A percentile compares a stretch with the other conserved stretches of the same genome.
Conservation (phyloP, 257 asterid species). For the Linaria vulgaris region DNA sequence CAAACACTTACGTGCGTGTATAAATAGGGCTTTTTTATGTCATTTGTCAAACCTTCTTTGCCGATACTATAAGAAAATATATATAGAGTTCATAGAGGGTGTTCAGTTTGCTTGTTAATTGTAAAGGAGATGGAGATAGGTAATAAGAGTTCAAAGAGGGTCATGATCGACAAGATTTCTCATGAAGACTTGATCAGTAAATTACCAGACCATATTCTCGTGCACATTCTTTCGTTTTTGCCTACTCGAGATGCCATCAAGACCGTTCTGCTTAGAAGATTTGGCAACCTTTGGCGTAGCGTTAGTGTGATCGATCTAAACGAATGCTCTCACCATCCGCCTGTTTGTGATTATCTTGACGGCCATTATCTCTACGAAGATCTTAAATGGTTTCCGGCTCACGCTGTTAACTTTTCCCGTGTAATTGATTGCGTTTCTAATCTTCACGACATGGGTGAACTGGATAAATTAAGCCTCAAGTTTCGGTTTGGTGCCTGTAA, state of each 20-base stretch:
- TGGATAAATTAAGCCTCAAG: conserved; percentile 28
- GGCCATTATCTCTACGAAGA: no score
- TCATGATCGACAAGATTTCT: no score
- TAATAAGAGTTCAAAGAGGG: not conserved
- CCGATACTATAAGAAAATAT: no score
- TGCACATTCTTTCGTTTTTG: conserved; percentile 33
- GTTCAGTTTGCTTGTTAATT: no score
- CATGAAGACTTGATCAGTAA: conserved; percentile 26
- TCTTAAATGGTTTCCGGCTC: no score
- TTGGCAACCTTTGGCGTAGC: conserved; percentile 33
- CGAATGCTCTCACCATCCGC: no score
- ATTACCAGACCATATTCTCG: conserved; percentile 34
- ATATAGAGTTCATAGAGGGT: no score
- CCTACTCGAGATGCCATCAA: conserved; percentile 26
- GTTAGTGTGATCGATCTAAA: conserved; percentile 28
- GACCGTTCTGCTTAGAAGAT: conserved; percentile 28
- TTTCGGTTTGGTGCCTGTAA: conserved; percentile 7
- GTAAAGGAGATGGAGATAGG: not conserved
- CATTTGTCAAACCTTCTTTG: no score
- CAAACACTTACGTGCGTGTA: no score
- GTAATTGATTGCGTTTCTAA: conserved; percentile 25
- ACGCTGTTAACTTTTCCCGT: no score
- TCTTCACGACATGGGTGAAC: conserved; percentile 7
- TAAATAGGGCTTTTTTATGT: no score
- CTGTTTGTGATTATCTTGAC: no score